A percentile compares a stretch with the other conserved stretches of the same genome.
These are phyloP conservation scores for Blastobotrys apis DNA, from an alignment of 1,139 yeast genomes.

Conservation along the genomic window DNA sequence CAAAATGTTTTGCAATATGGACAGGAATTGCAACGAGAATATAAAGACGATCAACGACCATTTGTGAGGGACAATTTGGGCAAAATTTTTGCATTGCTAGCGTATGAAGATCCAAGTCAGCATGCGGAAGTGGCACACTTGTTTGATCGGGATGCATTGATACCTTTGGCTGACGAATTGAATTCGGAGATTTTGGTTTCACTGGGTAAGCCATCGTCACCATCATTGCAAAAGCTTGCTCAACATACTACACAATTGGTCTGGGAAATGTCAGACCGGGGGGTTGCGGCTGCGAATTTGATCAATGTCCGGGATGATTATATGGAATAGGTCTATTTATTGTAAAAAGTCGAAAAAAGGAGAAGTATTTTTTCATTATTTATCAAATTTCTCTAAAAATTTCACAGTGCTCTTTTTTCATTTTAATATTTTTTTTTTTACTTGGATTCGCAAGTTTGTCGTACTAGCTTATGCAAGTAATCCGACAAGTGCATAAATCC, in stretches of 20 bases:
- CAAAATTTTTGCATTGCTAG: slow-evolving; percentile 48
- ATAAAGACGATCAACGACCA: slow-evolving; percentile 33
- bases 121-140: slow-evolving; percentile 37
- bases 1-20: slow-evolving; percentile 45
- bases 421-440: background rate
- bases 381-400: background rate
- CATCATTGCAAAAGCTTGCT: slow-evolving; percentile 39
- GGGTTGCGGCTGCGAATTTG: slow-evolving; percentile 32
- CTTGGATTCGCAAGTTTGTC: slow-evolving; percentile 26
- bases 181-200: slow-evolving; percentile 42
- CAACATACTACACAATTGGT: slow-evolving; percentile 36
- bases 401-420: background rate
- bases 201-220: slow-evolving; percentile 41
- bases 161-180: slow-evolving; percentile 42
- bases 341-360: too few species aligned
- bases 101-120: slow-evolving; percentile 46
- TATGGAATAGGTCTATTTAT: slow-evolving; percentile 17
- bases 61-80: slow-evolving; percentile 34
- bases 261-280: slow-evolving; percentile 33
- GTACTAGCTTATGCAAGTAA: slow-evolving; percentile 44
- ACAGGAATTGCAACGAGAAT: slow-evolving; percentile 42
- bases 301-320: slow-evolving; percentile 39
- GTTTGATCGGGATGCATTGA: slow-evolving; percentile 37
- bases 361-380: slow-evolving; percentile 1
- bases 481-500: slow-evolving; percentile 62